phyloP scores from a whole-genome alignment of 805 yeast genomes.

The Candida ipomoeae region DNA sequence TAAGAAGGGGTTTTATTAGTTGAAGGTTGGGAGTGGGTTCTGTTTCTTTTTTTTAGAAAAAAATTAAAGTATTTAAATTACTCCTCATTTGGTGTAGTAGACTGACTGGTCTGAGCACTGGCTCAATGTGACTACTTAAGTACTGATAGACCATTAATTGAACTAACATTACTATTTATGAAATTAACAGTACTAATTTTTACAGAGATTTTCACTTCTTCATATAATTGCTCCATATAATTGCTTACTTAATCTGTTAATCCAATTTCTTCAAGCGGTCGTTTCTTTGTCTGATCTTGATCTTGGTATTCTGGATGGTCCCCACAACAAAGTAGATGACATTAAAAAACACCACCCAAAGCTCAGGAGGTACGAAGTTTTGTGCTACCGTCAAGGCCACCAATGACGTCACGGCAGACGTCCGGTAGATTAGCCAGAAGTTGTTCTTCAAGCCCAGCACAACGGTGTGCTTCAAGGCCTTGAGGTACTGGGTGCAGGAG shows the following conservation, averaged over 20 bases:
- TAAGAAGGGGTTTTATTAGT: no score
- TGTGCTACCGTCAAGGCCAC: constrained; percentile 54
- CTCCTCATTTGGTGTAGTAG: no score
- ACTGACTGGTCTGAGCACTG: no score
- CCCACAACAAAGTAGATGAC: constrained; percentile 57
- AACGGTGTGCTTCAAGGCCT: constrained; percentile 20
- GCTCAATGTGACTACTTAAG: no score
- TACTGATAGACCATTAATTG: no score
- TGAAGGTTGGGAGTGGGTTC: no score
- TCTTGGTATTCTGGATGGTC: constrained; percentile 55
- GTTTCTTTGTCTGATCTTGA: constrained; percentile 33
- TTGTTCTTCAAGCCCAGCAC: constrained; percentile 37
- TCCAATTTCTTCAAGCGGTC: constrained; percentile 10
- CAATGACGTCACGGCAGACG: constrained; percentile 54
- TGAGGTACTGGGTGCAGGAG: constrained; percentile 16
- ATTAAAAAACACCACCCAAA: constrained; percentile 64
- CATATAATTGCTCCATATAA: no score
- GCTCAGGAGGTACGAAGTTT: constrained; percentile 49
- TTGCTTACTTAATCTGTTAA: neutral
- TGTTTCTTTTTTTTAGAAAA: no score
- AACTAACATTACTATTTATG: no score
- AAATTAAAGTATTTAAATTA: no score
- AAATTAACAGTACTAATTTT: no score
- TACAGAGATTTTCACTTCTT: no score
- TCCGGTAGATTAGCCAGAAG: constrained; percentile 43